Conservation (phyloP, 164 flowering plant species). For the Taxillus chinensis region DNA sequence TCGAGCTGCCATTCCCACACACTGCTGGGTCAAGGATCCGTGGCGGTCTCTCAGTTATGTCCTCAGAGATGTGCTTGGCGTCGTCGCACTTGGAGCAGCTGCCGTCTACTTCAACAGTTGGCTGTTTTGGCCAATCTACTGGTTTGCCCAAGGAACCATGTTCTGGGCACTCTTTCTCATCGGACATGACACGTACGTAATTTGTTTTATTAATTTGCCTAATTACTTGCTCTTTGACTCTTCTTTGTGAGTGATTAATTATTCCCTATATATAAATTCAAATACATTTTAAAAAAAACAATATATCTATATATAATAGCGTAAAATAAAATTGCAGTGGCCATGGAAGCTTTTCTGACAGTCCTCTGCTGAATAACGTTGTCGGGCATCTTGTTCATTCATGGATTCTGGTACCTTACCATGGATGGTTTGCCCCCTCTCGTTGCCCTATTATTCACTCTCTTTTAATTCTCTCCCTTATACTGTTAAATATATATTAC, state of each 20-base stretch:
- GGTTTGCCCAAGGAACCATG: constrained; percentile 83
- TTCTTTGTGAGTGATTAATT: no score
- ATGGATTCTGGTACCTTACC: constrained; percentile 75
- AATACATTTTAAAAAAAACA: no score
- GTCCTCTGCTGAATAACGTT: constrained; percentile 46
- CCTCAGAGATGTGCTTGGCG: constrained; percentile 52
- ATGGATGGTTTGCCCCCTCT: constrained; percentile 50
- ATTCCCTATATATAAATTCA: no score
- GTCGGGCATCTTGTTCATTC: constrained; percentile 78
- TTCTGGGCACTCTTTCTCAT: constrained; percentile 89
- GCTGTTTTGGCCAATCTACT: constrained; percentile 71
- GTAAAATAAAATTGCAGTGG: constrained; percentile 27
- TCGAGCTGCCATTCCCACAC: constrained; percentile 66
- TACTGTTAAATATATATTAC: neutral
- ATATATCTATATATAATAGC: no score
- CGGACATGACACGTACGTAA: constrained; percentile 70
- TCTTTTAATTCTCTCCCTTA: neutral
- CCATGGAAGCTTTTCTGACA: constrained; percentile 76
- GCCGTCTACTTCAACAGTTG: constrained; percentile 51
- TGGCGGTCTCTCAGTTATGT: constrained; percentile 80
- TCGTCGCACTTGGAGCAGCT: constrained; percentile 48
- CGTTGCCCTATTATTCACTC: neutral
- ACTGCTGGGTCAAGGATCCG: constrained; percentile 79
- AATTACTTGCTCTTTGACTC: no score
- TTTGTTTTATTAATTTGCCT: neutral